phyloP scores from a whole-genome alignment of 2,329 filamentous ascomycete species.

The Fusarium citri region DNA sequence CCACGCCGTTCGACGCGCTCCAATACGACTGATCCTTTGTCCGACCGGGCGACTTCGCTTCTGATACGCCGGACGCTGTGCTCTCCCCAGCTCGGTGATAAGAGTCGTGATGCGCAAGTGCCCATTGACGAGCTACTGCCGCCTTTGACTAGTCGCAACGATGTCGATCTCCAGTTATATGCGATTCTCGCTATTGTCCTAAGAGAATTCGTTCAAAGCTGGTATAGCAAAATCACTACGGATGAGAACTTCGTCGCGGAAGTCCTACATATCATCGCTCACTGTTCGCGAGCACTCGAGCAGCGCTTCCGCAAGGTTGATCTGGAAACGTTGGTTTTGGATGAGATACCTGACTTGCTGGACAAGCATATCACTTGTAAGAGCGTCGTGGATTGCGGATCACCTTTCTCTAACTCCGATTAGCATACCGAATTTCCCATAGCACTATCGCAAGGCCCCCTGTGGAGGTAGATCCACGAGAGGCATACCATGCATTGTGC shows the following conservation, averaged over 20 bases:
- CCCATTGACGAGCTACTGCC: slow-evolving; percentile 87
- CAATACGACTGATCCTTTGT: slow-evolving; percentile 64
- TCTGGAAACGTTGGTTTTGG: slow-evolving; percentile 82
- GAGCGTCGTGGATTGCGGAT: slow-evolving; percentile 32
- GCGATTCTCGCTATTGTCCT: slow-evolving; percentile 90
- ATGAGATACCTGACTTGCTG: slow-evolving; percentile 87
- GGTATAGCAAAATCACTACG: slow-evolving; percentile 93
- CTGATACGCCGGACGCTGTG: slow-evolving; percentile 88
- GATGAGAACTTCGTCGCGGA: slow-evolving; percentile 91
- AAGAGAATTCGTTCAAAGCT: slow-evolving; percentile 89
- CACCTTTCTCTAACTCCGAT: slow-evolving; percentile 31
- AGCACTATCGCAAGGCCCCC: slow-evolving; percentile 68
- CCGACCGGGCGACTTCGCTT: slow-evolving; percentile 81
- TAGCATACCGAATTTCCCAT: slow-evolving; percentile 80
- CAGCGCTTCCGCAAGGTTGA: slow-evolving; percentile 86
- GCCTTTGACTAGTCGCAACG: slow-evolving; percentile 92
- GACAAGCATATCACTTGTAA: slow-evolving; percentile 83
- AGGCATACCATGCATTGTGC: slow-evolving; percentile 85
- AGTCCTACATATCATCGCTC: slow-evolving; percentile 89
- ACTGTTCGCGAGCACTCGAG: slow-evolving; percentile 89
- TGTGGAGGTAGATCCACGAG: slow-evolving; percentile 70
- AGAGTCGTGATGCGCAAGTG: slow-evolving; percentile 59
- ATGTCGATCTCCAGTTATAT: slow-evolving; percentile 93
- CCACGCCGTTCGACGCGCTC: slow-evolving; percentile 51
- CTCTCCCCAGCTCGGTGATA: slow-evolving; percentile 72